Base-by-base conservation (phyloP, 495 filamentous ascomycete species). In the Cladorrhinum samala region DNA sequence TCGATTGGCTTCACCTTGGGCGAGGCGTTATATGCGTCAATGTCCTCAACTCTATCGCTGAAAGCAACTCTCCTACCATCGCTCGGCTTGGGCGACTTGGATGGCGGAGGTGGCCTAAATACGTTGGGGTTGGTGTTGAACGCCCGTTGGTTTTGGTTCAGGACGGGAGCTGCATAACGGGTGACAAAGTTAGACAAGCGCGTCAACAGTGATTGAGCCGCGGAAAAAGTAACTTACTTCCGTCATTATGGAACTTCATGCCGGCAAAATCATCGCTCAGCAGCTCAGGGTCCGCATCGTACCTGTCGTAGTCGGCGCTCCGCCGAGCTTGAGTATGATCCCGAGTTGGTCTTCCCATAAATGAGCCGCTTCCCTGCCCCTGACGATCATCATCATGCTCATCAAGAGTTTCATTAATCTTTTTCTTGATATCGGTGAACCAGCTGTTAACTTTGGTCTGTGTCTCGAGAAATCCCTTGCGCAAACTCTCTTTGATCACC, bases 251-350 rank as follows among this genome's bases (percentile, higher is more conserved):
- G 57, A 98, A 73, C 61, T 93, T 87, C 48, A 98, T 85, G 9
- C 84, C 83, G 33, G 91, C 86, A 68, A 98, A 97, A 55, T 96
- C 91, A 63, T 96, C 93, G 47, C 83, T 82, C 18, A 98, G 72
- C 40, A 97, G 81, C 62, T 89, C 80, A 20, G 91, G 94, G 65
- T 98, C 93, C n/a, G 91, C 89, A 67, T 98, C 93, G 62, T 98
- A 98, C 38, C 89, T 86, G 55, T 88, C 83, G 39, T 88, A 88
- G 62, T 96, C 91, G 18, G 79, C 78, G 64, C 89, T 95, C 55
- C 84, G 80, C 62, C 86, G 81, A 71, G 52, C 73, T 67, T 63
- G 75, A 51, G 52, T 73, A 67, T 63, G 75, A 50, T 66, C 76
- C 49, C 62, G 61, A 36, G 56, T 72, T 50, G 60, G 70, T 52